These are phyloP conservation scores for Luffa aegyptiaca DNA, from an alignment of 306 rosid genomes.

Conservation along the genomic window DNA sequence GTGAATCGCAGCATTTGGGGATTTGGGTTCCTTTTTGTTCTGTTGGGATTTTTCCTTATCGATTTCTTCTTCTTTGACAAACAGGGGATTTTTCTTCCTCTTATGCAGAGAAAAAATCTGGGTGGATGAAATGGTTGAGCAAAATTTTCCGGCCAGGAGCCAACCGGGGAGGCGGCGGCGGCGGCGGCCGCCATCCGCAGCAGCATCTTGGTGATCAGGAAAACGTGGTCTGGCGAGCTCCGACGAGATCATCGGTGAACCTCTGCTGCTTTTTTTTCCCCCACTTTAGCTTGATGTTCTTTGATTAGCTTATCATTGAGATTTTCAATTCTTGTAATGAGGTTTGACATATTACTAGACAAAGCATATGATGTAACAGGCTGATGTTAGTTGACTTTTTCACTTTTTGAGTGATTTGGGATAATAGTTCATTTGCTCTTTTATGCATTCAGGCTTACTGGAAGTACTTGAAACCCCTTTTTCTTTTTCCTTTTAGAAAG, in stretches of 20 bases:
- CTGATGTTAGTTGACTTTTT: conserved; percentile 1
- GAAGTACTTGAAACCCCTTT: background rate
- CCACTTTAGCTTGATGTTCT: background rate
- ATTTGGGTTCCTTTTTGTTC: background rate
- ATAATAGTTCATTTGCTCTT: background rate
- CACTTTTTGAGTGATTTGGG: conserved; percentile 2
- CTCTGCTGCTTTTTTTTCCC: background rate
- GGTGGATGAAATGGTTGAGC: conserved; percentile 91
- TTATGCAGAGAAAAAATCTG: conserved; percentile 74
- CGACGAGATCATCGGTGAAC: conserved; percentile 54
- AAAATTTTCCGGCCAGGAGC: conserved; percentile 66
- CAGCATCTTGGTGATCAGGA: conserved; percentile 56
- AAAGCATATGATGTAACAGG: background rate
- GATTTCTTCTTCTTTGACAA: conserved; percentile 10
- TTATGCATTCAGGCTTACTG: background rate
- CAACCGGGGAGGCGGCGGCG: conserved; percentile 34
- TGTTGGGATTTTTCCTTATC: background rate
- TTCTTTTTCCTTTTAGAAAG: background rate
- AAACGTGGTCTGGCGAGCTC: conserved; percentile 55
- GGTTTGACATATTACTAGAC: background rate
- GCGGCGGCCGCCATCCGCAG: conserved; percentile 40
- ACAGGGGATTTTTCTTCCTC: conserved; percentile 78
- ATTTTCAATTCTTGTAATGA: background rate
- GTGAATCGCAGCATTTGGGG: background rate
- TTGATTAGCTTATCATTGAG: background rate